Evolutionary conservation across 2,329 filamentous ascomycete species (phyloP), one percentile per base, ranked within the genome.

Genomic region (Colletotrichum lindemuthianum): DNA sequence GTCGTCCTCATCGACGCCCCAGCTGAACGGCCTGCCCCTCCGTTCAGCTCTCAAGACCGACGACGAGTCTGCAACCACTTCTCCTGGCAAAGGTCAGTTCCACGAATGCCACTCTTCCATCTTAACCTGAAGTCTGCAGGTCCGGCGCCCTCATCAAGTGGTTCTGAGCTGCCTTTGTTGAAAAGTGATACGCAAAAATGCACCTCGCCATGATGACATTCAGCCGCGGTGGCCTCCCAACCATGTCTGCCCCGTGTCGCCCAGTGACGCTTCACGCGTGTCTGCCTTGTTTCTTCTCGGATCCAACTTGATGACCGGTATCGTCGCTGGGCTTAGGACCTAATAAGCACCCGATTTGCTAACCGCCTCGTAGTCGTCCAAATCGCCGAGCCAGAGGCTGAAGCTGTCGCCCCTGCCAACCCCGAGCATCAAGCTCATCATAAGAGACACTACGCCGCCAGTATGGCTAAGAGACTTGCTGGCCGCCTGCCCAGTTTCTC

Each of bases 371-470:
- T 51, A 83, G 85, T 84, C 60, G 86, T 88, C 58, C 85, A 88
- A 71, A 88, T 88, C 64, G 82, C 84, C 50, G 85, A 88, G 69
- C 84, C 85, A n/a, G 68, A 72, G 45, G 59, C 64, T 11, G 69
- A 66, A 15, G 49, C 60, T 10, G 59, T 59, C 32, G 57, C 65
- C 6, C 59, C 61, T 34, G 64, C 64, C 24, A 67, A 68, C 13
- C 68, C 72, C 11, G 79, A 82, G 43, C 79, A 81, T 39, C 67
- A 68, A 33, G 70, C 70, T 34, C 73, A 60, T 2, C 58, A 61
- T 6, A 80, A 78, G 68, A 81, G 79, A 67, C 81, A 82, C 63
- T 84, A 78, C 67, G 75, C 81, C 9, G 81, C 78, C 10, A 77
- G 75, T 39, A 63, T 82, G 54, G 79, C 77, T 15, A 79, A 74